These are phyloP conservation scores for Colletotrichum tropicale DNA, from an alignment of 2,329 filamentous ascomycete genomes.

Conservation along the genomic window DNA sequence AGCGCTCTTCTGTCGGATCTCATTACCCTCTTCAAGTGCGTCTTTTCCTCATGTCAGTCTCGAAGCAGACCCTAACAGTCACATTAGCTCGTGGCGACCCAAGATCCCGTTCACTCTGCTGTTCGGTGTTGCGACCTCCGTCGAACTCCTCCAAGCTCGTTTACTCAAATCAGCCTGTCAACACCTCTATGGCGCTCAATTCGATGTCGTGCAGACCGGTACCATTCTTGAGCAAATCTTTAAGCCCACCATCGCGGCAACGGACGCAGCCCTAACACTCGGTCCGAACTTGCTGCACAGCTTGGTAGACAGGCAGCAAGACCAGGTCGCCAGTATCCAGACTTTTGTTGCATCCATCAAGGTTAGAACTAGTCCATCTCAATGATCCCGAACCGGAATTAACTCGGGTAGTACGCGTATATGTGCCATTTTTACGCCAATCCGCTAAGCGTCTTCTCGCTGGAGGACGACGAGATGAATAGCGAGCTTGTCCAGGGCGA, in stretches of 20 bases:
- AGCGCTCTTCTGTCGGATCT: constrained; percentile 73
- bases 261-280: constrained; percentile 62
- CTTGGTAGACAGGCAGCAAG: constrained; percentile 74
- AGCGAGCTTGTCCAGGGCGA: constrained; percentile 54
- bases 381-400: not conserved
- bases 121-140: constrained; percentile 81
- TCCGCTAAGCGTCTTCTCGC: constrained; percentile 67
- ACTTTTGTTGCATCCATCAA: constrained; percentile 74
- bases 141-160: constrained; percentile 79
- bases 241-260: constrained; percentile 64
- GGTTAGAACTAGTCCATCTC: constrained; percentile 42
- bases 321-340: constrained; percentile 79
- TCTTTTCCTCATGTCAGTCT: not conserved
- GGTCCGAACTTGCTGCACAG: constrained; percentile 67
- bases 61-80: not conserved
- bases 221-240: constrained; percentile 77
- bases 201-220: constrained; percentile 76
- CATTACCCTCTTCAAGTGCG: constrained; percentile 70
- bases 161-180: constrained; percentile 72
- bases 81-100: constrained; percentile 65
- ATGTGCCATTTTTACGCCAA: constrained; percentile 89
- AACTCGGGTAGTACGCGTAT: constrained; percentile 69
- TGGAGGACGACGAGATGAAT: constrained; percentile 25
- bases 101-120: constrained; percentile 79
- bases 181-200: constrained; percentile 72